Percentiles rank a stretch among this genome's conserved stretches.
phyloP scores from a whole-genome alignment of 352 stramenopile species.

The Lagenidium sp. region DNA sequence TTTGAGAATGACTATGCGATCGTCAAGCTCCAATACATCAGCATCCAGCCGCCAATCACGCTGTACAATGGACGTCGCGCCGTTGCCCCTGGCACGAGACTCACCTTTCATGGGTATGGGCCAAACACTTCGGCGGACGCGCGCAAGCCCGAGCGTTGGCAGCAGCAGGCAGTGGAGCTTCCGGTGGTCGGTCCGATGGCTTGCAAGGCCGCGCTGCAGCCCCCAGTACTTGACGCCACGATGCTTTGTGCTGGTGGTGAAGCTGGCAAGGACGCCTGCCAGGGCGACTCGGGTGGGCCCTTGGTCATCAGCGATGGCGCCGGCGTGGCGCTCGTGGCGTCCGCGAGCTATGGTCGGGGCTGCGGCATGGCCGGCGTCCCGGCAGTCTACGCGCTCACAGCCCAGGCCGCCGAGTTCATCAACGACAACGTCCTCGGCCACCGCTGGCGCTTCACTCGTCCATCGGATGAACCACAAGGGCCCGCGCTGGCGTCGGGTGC shows the following conservation, averaged over 20 bases:
- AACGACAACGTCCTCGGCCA: slow-evolving; percentile 14
- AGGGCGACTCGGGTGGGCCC: slow-evolving; percentile 28
- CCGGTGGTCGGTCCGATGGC: slow-evolving; percentile 14
- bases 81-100: not conserved
- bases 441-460: slow-evolving; percentile 11
- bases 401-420: slow-evolving; percentile 19
- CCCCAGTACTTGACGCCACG: slow-evolving; percentile 2
- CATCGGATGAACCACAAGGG: too few relatives aligned
- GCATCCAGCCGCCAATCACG: slow-evolving; percentile 19
- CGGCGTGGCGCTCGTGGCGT: slow-evolving; percentile 12
- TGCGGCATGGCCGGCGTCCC: slow-evolving; percentile 21
- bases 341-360: slow-evolving; percentile 24
- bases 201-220: slow-evolving; percentile 11
- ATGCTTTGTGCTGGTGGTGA: slow-evolving; percentile 34
- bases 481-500: too few relatives aligned
- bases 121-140: not conserved
- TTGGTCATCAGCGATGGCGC: slow-evolving; percentile 10
- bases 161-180: slow-evolving; percentile 13
- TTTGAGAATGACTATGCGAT: slow-evolving; percentile 24
- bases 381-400: slow-evolving; percentile 23
- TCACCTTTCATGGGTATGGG: slow-evolving; percentile 17
- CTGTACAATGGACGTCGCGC: slow-evolving; percentile 10
- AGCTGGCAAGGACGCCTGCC: slow-evolving; percentile 23
- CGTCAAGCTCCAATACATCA: slow-evolving; percentile 30
- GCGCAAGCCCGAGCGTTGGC: not conserved